Evolutionary conservation across 768 basidiomycete genomes (phyloP).

Genomic region (Tricholoma flavovirens): DNA sequence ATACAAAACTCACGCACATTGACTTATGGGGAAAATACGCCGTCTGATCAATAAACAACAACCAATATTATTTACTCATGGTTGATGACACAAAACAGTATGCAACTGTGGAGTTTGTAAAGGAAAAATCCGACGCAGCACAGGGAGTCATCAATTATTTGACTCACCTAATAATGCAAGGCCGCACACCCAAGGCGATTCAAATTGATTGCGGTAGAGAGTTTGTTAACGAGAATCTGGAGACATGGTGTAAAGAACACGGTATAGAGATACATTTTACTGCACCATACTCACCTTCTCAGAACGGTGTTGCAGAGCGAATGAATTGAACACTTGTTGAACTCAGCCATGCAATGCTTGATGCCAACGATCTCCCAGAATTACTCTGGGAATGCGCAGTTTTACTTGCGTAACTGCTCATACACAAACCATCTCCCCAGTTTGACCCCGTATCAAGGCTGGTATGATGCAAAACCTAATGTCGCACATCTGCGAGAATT

Average conservation of each 20-base stretch:
- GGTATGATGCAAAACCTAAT: not conserved
- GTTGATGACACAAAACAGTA: slow-evolving; percentile 2
- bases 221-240: not conserved
- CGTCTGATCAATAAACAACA: slow-evolving; percentile 4
- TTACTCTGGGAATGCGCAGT: slow-evolving; percentile 22
- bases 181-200: not conserved
- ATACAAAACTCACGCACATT: slow-evolving; percentile 4
- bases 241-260: not conserved
- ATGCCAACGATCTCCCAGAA: slow-evolving; percentile 15
- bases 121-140: not conserved
- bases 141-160: slow-evolving; percentile 1
- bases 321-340: slow-evolving; percentile 19
- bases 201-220: slow-evolving; percentile 1
- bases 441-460: not conserved
- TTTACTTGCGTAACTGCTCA: slow-evolving; percentile 15
- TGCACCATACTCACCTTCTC: slow-evolving; percentile 5
- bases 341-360: slow-evolving; percentile 16
- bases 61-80: slow-evolving; percentile 8
- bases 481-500: not conserved
- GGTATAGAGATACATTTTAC: slow-evolving; percentile 27
- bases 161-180: not conserved
- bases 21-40: slow-evolving; percentile 6
- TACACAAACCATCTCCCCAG: not conserved
- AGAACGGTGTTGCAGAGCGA: slow-evolving; percentile 15
- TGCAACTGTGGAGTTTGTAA: not conserved